A percentile compares a stretch with the other conserved stretches of the same genome.
Evolutionary conservation across 495 filamentous ascomycete species (phyloP).

Genomic region (Thermothielavioides terrestris): DNA sequence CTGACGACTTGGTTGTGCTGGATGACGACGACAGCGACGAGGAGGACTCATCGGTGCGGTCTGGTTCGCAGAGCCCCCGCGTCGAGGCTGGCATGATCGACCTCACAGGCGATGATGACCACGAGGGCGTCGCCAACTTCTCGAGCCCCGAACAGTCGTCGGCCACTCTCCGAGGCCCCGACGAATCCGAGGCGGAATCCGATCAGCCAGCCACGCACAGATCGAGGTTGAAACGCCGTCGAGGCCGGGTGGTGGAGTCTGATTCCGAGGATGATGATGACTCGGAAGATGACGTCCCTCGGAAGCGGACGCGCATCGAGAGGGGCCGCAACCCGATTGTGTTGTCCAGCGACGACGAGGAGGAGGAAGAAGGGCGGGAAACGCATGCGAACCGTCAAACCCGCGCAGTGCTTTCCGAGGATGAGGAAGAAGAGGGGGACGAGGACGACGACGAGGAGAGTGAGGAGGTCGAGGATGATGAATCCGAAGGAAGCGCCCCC

Average conservation of each 20-base stretch:
- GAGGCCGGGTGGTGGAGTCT: constrained; percentile 8
- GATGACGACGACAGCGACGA: constrained; percentile 2
- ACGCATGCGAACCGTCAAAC: background rate
- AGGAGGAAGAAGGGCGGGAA: background rate
- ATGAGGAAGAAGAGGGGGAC: constrained; percentile 7
- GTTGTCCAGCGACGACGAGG: constrained; percentile 11
- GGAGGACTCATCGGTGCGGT: background rate
- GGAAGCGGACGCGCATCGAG: constrained; percentile 5
- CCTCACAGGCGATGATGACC: background rate
- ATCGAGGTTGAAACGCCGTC: background rate
- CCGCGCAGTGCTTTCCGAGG: background rate
- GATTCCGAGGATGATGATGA: constrained; percentile 10
- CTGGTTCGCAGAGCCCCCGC: background rate
- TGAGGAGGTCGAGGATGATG: constrained; percentile 1
- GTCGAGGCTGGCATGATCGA: background rate
- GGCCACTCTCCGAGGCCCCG: constrained; percentile 6
- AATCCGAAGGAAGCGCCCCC: background rate
- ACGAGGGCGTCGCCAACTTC: constrained; percentile 9
- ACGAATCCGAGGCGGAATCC: background rate
- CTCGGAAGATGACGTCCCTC: constrained; percentile 6
- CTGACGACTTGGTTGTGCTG: constrained; percentile 17
- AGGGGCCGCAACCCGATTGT: background rate
- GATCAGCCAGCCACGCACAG: background rate
- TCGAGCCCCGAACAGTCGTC: constrained; percentile 21
- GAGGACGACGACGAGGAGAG: background rate